These are phyloP conservation scores for Scheffersomyces cryptocercus DNA, from an alignment of 1,139 yeast species.

Conservation along the genomic window DNA sequence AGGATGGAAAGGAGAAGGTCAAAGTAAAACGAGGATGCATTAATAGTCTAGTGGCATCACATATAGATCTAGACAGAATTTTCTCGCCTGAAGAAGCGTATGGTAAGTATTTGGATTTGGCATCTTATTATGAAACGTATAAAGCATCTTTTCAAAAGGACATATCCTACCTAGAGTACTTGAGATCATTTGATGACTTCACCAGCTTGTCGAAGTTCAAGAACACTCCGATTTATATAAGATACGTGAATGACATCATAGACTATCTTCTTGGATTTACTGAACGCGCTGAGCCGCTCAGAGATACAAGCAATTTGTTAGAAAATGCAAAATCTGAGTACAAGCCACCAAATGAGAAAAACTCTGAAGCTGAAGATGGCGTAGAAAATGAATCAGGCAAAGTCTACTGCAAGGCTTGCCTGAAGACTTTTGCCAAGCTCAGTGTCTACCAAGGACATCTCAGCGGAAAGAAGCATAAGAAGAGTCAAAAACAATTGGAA, in stretches of 20 bases:
- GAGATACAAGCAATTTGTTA: conserved; percentile 35
- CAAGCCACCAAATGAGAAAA: conserved; percentile 11
- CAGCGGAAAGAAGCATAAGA: conserved; percentile 73
- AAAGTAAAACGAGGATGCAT: conserved; percentile 36
- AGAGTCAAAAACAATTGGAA: conserved; percentile 29
- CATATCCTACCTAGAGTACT: conserved; percentile 52
- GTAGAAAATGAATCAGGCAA: conserved; percentile 30
- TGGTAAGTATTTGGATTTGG: conserved; percentile 67
- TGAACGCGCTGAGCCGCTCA: conserved; percentile 52
- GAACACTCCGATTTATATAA: conserved; percentile 46
- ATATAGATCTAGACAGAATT: conserved; percentile 45
- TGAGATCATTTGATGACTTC: conserved; percentile 46
- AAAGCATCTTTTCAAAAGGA: conserved; percentile 31
- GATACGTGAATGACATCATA: conserved; percentile 28
- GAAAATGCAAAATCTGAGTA: conserved; percentile 33
- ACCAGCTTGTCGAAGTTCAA: conserved; percentile 25
- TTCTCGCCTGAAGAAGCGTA: conserved; percentile 63
- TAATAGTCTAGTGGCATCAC: conserved; percentile 52
- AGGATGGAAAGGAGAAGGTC: conserved; percentile 19
- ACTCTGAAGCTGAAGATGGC: conserved; percentile 8
- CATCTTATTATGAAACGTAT: conserved; percentile 51
- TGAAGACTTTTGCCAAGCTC: conserved; percentile 60
- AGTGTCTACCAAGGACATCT: conserved; percentile 73
- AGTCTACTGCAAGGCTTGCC: conserved; percentile 65
- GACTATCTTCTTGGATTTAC: conserved; percentile 50